Evolutionary conservation across 805 yeast genomes (phyloP).

Genomic region (Ogataea wickerhamii): DNA sequence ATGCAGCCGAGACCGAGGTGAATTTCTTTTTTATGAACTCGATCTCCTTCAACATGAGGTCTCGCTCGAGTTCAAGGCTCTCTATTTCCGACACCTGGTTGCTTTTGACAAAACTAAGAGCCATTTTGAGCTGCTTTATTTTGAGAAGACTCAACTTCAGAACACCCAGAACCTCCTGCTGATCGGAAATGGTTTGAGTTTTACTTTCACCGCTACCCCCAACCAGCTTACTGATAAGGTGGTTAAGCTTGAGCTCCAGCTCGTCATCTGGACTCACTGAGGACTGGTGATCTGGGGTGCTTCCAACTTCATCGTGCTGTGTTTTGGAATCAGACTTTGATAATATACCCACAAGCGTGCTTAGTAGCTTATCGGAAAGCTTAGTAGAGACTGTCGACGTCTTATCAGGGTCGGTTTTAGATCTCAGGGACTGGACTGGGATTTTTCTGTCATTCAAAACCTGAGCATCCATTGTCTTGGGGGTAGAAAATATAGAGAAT

Average conservation of each 20-base stretch:
- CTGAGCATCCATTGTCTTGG: background rate
- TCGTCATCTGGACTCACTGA: slow-evolving; percentile 23
- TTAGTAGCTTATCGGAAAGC: slow-evolving; percentile 9
- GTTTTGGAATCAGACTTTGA: slow-evolving; percentile 9
- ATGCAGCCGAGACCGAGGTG: background rate
- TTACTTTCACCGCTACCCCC: background rate
- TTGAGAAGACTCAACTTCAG: slow-evolving; percentile 18
- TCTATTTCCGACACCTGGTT: slow-evolving; percentile 20
- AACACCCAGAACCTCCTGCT: slow-evolving; percentile 10
- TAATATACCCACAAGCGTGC: slow-evolving; percentile 1
- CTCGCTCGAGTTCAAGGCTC: slow-evolving; percentile 23
- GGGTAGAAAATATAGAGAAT: too few relatives aligned
- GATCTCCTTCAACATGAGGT: slow-evolving; percentile 23
- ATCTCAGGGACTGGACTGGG: background rate
- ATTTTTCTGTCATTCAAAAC: background rate
- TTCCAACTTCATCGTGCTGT: background rate
- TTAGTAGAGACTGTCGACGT: background rate
- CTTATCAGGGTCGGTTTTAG: background rate
- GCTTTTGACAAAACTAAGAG: slow-evolving; percentile 14
- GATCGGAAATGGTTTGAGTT: background rate
- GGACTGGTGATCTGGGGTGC: background rate
- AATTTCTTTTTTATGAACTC: slow-evolving; percentile 20
- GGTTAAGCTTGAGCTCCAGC: slow-evolving; percentile 20
- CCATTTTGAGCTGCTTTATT: slow-evolving; percentile 17
- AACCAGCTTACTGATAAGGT: slow-evolving; percentile 11